A percentile compares a stretch with the other conserved stretches of the same genome.
Evolutionary conservation across 2,329 filamentous ascomycete species (phyloP).

Genomic region (Neofusicoccum umdonicola): DNA sequence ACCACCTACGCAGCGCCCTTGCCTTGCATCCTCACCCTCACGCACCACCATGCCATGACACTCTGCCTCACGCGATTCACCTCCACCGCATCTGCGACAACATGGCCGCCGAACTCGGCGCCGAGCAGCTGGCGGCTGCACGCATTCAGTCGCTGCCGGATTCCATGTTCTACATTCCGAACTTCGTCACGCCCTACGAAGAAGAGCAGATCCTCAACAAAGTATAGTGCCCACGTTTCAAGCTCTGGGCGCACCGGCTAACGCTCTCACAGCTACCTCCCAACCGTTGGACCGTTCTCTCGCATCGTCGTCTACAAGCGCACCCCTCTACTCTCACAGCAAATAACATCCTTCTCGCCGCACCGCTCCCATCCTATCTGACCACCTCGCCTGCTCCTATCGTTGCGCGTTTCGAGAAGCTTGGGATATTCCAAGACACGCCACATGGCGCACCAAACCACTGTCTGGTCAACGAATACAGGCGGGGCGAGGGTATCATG

Average conservation of each 20-base stretch:
- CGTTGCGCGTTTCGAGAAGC: constrained; percentile 53
- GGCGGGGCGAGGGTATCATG: constrained; percentile 89
- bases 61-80: not conserved
- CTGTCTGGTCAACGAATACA: constrained; percentile 90
- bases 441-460: constrained; percentile 82
- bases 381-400: constrained; percentile 55
- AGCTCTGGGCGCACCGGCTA: not conserved
- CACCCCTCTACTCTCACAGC: constrained; percentile 82
- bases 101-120: not conserved
- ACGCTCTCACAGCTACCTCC: constrained; percentile 40
- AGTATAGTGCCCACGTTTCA: constrained; percentile 41
- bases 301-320: constrained; percentile 86
- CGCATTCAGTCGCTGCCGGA: constrained; percentile 57
- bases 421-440: constrained; percentile 53
- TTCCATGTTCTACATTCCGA: constrained; percentile 77
- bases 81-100: not conserved
- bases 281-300: constrained; percentile 76
- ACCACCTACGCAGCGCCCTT: too few species aligned
- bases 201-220: constrained; percentile 70
- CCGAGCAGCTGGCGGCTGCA: constrained; percentile 21
- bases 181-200: constrained; percentile 77
- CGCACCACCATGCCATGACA: not conserved
- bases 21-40: not conserved
- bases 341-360: constrained; percentile 69
- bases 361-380: constrained; percentile 74